These are phyloP conservation scores for Furculomyces boomerangus DNA, from an alignment of 371 early-diverging fungal genomes.

Conservation along the genomic window DNA sequence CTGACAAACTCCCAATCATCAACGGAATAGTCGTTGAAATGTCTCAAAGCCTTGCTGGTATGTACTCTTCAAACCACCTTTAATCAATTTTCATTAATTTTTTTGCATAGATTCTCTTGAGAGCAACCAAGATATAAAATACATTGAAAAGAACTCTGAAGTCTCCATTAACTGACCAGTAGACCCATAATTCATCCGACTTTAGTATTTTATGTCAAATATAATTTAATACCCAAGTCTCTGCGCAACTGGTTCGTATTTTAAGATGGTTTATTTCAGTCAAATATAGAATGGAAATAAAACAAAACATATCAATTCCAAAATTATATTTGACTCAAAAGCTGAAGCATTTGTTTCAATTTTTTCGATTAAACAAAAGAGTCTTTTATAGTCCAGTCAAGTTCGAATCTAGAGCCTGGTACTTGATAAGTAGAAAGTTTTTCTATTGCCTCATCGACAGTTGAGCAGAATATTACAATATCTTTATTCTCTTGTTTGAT, in stretches of 20 bases:
- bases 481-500: conserved; percentile 16
- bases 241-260: neutral
- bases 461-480: conserved; percentile 37
- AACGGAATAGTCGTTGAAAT: neutral
- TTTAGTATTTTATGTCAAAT: neutral
- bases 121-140: neutral
- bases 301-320: neutral
- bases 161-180: neutral
- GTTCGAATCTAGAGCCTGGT: conserved; percentile 28
- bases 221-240: neutral
- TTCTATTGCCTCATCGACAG: conserved; percentile 34
- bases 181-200: neutral
- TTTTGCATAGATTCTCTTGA: neutral
- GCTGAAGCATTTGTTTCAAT: too few species aligned
- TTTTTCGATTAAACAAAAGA: neutral
- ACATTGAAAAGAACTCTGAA: conserved; percentile 2
- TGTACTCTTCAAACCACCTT: too few species aligned
- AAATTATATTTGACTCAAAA: too few species aligned
- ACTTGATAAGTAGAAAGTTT: conserved; percentile 34
- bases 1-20: neutral
- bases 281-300: neutral
- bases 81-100: neutral
- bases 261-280: neutral
- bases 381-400: conserved; percentile 27
- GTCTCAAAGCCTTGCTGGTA: neutral